Base-by-base conservation (phyloP, 1,284 basidiomycete genomes). In the Anthracocystis walkeri region DNA sequence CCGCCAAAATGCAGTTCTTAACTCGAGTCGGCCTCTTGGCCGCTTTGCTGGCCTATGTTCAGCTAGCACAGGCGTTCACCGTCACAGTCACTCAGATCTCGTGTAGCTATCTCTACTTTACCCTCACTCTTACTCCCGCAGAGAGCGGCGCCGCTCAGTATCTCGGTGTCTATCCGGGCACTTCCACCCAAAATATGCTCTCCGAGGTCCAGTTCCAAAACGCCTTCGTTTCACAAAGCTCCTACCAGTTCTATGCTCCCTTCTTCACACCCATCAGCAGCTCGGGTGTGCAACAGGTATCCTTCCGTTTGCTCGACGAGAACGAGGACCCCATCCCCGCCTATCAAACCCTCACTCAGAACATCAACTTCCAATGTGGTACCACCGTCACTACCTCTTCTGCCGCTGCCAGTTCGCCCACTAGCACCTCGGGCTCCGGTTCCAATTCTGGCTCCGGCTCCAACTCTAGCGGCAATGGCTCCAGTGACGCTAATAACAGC, bases 301-400 rank as follows among this genome's bases (percentile, higher is more conserved):
- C 54, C 23, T 76, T 76, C 56, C 59, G 42, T 18, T 60, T 72
- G 20, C 58, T 76, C 33, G 74, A 72, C 38, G 27, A 25, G 2
- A 44, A 51, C 35, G 65, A 65, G n/a, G 40, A 46, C 0, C 12
- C 50, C 45, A 40, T 75, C 45, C 11, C 68, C 33, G 45, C 61
- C 23, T 71, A 46, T 21, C 2, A 46, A 12, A 14, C 65, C 21
- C 45, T 76, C 56, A 64, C 63, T 2, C 58, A 66, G 33, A 40
- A 57, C 1, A 8, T 76, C 62, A 62, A 54, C 44, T 76, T 76
- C 65, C 55, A 66, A 41, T 76, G 74, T 33, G 68, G 68, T 41
- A 59, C 68, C 29, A 60, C 57, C 27, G 21, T 76, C 49, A 62
- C 58, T 38, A 64, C 64, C 21, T 57, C 60, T 29, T 40, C 62